These are phyloP conservation scores for Halophytophthora batemanensis DNA, from an alignment of 352 stramenopile species.

Conservation along the genomic window DNA sequence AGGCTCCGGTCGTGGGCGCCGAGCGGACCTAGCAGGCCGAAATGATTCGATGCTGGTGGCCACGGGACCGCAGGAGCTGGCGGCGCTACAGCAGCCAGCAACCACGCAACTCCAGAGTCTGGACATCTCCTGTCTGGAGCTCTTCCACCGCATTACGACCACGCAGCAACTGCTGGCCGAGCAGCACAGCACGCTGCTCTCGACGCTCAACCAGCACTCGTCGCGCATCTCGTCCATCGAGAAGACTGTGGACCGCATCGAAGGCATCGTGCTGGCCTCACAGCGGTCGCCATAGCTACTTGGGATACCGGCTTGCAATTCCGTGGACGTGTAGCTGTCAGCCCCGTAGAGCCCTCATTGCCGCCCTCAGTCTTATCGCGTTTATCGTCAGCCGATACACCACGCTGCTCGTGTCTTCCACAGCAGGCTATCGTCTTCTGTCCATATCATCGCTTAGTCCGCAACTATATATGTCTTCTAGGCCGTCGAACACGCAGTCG, in stretches of 20 bases:
- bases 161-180: conserved; percentile 65
- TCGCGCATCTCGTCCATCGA: conserved; percentile 55
- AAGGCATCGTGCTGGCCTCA: conserved; percentile 32
- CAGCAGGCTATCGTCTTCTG: no score
- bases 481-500: neutral
- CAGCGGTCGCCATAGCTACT: conserved; percentile 17
- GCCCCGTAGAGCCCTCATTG: no score
- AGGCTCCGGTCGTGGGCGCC: conserved; percentile 16
- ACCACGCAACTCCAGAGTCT: conserved; percentile 16
- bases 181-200: conserved; percentile 43
- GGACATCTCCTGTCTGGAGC: conserved; percentile 38
- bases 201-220: conserved; percentile 43
- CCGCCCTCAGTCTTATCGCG: no score
- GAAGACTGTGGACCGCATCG: conserved; percentile 40
- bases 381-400: no score
- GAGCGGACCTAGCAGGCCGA: conserved; percentile 4
- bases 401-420: no score
- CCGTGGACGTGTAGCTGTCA: conserved; percentile 22
- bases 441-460: neutral
- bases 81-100: conserved; percentile 7
- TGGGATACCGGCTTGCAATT: conserved; percentile 5
- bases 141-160: conserved; percentile 58
- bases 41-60: conserved; percentile 28
- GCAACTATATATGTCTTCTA: conserved; percentile 3
- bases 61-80: conserved; percentile 6